A percentile compares a stretch with the other conserved stretches of the same genome.
Conservation (phyloP, 2,329 filamentous ascomycete species). For the Stagonosporopsis rhizophila region DNA sequence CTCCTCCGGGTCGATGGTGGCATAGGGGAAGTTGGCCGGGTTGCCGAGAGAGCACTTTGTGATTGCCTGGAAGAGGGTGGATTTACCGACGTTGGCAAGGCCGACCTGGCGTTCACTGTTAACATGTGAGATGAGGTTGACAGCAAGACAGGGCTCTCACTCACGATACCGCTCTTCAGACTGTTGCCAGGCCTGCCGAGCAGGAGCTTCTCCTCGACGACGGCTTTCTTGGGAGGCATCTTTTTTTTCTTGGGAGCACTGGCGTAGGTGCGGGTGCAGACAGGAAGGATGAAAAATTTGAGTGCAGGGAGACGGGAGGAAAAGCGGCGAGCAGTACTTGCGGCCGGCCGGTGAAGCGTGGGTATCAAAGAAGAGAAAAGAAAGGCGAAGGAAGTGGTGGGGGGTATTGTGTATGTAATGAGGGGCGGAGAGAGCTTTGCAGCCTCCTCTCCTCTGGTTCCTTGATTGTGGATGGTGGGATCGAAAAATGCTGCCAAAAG, state of each 20-base stretch:
- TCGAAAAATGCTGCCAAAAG: slow-evolving; percentile 5
- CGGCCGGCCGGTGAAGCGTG: slow-evolving; percentile 58
- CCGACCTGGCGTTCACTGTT: slow-evolving; percentile 74
- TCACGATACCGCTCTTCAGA: slow-evolving; percentile 96
- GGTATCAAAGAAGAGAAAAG: slow-evolving; percentile 60
- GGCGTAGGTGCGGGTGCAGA: slow-evolving; percentile 59
- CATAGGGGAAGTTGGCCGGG: slow-evolving; percentile 99
- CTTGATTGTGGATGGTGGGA: slow-evolving; percentile 27
- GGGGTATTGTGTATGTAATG: slow-evolving; percentile 43
- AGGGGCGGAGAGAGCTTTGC: slow-evolving; percentile 45
- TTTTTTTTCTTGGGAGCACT: slow-evolving; percentile 67
- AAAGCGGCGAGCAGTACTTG: slow-evolving; percentile 56
- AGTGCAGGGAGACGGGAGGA: slow-evolving; percentile 49
- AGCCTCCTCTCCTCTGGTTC: slow-evolving; percentile 35
- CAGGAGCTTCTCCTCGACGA: slow-evolving; percentile 93
- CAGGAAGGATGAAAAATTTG: slow-evolving; percentile 43
- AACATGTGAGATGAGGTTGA: slow-evolving; percentile 48
- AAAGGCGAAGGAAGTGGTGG: slow-evolving; percentile 53
- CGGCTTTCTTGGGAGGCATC: slow-evolving; percentile 96
- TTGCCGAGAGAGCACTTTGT: slow-evolving; percentile 98
- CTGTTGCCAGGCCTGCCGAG: slow-evolving; percentile 96
- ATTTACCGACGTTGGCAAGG: slow-evolving; percentile 99
- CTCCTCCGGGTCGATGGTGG: slow-evolving; percentile 98
- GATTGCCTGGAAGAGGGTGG: slow-evolving; percentile 98
- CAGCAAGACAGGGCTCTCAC: slow-evolving; percentile 63